Percentiles rank a stretch among this genome's conserved stretches.
These are phyloP conservation scores for Zoysia matrella DNA, from an alignment of 202 grass and related monocot genomes.

Conservation along the genomic window DNA sequence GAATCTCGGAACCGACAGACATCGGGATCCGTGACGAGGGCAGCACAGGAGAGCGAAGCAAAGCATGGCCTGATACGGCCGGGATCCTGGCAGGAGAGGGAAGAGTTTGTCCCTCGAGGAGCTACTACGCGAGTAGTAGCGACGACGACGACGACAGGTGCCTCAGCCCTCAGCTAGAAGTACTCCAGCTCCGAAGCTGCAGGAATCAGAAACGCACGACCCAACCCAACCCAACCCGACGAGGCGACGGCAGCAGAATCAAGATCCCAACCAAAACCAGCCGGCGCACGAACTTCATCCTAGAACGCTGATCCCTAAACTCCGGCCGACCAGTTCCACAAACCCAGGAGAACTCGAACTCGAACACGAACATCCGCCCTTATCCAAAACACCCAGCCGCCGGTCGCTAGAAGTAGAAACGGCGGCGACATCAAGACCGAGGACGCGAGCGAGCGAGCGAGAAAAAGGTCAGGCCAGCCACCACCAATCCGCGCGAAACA, in stretches of 20 bases:
- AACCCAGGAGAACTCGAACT: constrained; percentile 20
- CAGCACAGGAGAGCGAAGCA: no score
- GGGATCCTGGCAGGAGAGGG: no score
- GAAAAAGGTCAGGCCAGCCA: constrained; percentile 3
- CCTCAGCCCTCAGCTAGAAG: no score
- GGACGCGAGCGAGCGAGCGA: not conserved
- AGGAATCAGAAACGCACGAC: not conserved
- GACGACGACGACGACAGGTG: no score
- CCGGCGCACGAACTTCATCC: not conserved
- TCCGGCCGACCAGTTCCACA: no score
- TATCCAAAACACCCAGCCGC: constrained; percentile 9
- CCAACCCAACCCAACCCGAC: no score
- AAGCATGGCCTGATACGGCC: no score
- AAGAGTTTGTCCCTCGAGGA: no score
- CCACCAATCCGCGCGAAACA: constrained; percentile 23
- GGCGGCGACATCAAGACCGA: constrained; percentile 43
- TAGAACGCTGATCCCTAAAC: not conserved
- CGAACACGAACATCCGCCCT: not conserved
- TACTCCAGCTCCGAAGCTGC: not conserved
- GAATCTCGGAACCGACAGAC: no score
- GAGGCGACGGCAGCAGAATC: no score
- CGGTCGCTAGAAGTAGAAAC: constrained; percentile 39
- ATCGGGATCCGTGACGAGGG: no score
- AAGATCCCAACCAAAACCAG: constrained; percentile 43
- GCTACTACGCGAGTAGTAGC: no score